Base-by-base conservation (phyloP, 768 basidiomycete species). In the Calocera viscosa region DNA sequence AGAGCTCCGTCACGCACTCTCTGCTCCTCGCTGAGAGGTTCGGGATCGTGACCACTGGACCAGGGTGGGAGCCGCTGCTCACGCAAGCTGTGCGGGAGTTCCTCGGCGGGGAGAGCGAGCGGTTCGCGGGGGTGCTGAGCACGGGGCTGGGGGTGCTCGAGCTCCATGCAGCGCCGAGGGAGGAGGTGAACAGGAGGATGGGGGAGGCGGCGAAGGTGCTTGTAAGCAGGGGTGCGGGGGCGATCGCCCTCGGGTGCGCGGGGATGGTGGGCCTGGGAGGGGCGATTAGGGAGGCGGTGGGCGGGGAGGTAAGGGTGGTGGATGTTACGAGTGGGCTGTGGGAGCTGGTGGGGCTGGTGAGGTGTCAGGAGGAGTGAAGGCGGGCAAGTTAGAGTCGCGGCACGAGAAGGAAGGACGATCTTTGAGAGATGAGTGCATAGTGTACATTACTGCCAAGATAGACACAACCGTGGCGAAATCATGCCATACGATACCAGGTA, bases 41-140 rank as follows among this genome's bases (percentile, higher is more conserved):
- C 66, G 77, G 75, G 12, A 76, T 78, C 65, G 74, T 78, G 24
- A 77, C 77, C 43, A 78, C 77, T 2, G 77, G 76, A 3, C 69
- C 70, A n/a, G 73, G 74, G 22, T 78, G 77, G 75, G 77, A 76
- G 53, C 63, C 30, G 2, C 69, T 76, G 32, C 68, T 77, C 30
- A 69, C 68, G 19, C 68, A 67, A 1, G 75, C 72, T 7, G 73
- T 74, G 12, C 35, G 33, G 16, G 39, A 69, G 1, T 68, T 75
- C 35, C 69, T 75, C 39, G 71, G 72, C 16, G 68, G 43, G 26
- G 68, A 66, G 26, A 60, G 64, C 16, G 41, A 40, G 30, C 63
- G 68, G 14, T 78, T 78, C 65, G 72, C 72, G 1, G 77, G 77
- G 19, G 75, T 77, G 10, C 65, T 68, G 24, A 76, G 74, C 38